These are phyloP conservation scores for Quercus agrifolia DNA, from an alignment of 306 rosid species.

Conservation along the genomic window DNA sequence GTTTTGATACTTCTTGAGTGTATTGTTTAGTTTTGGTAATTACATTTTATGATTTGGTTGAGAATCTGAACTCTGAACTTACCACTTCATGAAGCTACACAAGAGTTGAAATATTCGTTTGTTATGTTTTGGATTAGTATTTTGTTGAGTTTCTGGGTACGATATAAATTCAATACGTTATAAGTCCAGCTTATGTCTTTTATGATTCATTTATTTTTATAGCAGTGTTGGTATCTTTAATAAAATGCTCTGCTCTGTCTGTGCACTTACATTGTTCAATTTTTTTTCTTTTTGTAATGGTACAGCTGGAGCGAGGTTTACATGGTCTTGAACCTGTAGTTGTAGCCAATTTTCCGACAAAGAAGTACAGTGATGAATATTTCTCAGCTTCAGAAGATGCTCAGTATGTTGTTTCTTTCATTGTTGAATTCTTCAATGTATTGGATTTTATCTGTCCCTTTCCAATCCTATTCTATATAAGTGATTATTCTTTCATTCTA, in stretches of 20 bases:
- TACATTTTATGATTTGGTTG: background rate
- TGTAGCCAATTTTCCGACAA: slow-evolving; percentile 72
- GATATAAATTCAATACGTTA: background rate
- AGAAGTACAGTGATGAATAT: slow-evolving; percentile 72
- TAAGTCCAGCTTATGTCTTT: background rate
- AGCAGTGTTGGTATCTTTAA: slow-evolving; percentile 13
- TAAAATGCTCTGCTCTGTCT: slow-evolving; percentile 20
- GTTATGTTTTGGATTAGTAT: background rate
- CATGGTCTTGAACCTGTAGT: slow-evolving; percentile 67
- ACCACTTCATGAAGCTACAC: background rate
- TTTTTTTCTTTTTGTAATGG: background rate
- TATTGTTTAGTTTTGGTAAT: background rate
- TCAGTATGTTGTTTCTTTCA: slow-evolving; percentile 60
- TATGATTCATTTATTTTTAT: slow-evolving; percentile 4
- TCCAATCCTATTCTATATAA: background rate
- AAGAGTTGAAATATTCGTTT: background rate
- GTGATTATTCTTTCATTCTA: background rate
- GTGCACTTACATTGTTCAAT: slow-evolving; percentile 17
- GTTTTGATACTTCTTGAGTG: background rate
- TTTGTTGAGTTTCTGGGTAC: background rate
- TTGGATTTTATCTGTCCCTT: background rate
- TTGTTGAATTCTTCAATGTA: slow-evolving; percentile 9
- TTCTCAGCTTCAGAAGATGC: slow-evolving; percentile 71
- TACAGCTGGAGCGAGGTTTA: slow-evolving; percentile 77
- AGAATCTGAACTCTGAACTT: background rate